Percentiles rank a stretch among this genome's conserved stretches.
Evolutionary conservation across 2,329 filamentous ascomycete genomes (phyloP).

Genomic region (Aureobasidium sp.): DNA sequence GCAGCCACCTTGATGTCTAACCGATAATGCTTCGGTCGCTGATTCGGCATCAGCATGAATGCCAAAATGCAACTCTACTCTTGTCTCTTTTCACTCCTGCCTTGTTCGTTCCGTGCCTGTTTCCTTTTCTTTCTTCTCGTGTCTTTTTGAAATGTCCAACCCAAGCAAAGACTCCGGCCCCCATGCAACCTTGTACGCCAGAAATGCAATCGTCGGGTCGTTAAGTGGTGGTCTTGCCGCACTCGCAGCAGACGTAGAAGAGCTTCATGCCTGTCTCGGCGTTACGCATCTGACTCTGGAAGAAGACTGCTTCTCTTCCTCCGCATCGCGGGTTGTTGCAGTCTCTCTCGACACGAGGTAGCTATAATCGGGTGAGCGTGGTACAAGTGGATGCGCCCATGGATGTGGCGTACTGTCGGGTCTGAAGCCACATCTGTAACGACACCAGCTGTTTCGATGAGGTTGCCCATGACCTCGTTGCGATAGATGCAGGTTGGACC

Average conservation of each 20-base stretch:
- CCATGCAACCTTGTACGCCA: constrained; percentile 1
- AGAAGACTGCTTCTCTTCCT: constrained; percentile 90
- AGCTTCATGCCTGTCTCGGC: constrained; percentile 88
- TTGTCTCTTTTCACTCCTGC: not conserved
- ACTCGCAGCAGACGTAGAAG: constrained; percentile 75
- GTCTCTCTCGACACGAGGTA: constrained; percentile 77
- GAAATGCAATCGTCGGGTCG: not conserved
- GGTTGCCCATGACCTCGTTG: constrained; percentile 83
- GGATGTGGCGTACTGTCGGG: constrained; percentile 72
- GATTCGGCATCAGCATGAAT: not conserved
- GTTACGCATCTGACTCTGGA: constrained; percentile 95
- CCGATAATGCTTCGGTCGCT: not conserved
- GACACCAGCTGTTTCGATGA: constrained; percentile 92
- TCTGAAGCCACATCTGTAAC: constrained; percentile 95
- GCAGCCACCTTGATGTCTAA: not conserved
- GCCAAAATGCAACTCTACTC: not conserved
- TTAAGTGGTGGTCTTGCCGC: constrained; percentile 30
- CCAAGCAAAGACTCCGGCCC: not conserved
- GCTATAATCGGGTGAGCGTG: constrained; percentile 44
- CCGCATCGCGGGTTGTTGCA: constrained; percentile 66
- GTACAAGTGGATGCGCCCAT: constrained; percentile 30
- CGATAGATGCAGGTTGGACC: constrained; percentile 93
- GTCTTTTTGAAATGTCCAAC: not conserved
- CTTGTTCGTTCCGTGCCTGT: not conserved
- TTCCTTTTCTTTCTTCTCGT: not conserved